Base-by-base conservation (phyloP, 257 asterid species). In the Solanum commersonii region DNA sequence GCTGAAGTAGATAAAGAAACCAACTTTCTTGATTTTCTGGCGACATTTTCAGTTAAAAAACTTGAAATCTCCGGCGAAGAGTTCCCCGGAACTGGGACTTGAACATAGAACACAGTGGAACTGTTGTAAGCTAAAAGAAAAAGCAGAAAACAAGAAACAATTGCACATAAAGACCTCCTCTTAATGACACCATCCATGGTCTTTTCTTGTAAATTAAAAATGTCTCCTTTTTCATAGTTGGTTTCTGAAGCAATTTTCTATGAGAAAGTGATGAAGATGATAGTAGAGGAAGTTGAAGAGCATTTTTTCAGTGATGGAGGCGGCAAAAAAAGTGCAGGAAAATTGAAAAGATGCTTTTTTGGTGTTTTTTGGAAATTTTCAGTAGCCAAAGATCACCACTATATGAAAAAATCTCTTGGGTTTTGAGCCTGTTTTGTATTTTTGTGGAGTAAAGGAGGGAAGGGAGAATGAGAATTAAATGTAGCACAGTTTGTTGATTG, bases 81-180 rank as follows among this genome's bases (percentile, higher is more conserved):
- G 46, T 68, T 91, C 0, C 86, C 91, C 79, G 92, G 94, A 71
- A 94, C 90, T 1, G 96, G 95, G 89, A 96, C 25, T 37, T 86
- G 88, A 89, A 93, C 46, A 38, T 89, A 91, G 94, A 94, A 95
- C 65, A 94, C 91, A 84, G 92, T 77, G 77, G 92, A 91, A 84
- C 92, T 87, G 71, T 95, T 95, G 49, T 92, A 94, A 83, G 94
- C 95, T 88, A 96, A 74, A 37, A 95, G 96, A 81, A 89, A 89
- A 63, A 96, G 90, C 38, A 94, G 89, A 37, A 91, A 67, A 65
- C 94, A 86, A 68, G 98, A 92, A 60, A 88, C 31, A 68, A 93
- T 83, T 77, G 93, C 94, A 86, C 34, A 93, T 85, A 93, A 78
- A 27, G 98, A 93, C 88, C 90, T 91, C 89, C 88, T 78, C 35